Percentiles rank a stretch among this genome's conserved stretches.
Conservation (phyloP, 345 rosid species). For the Boechera stricta region DNA sequence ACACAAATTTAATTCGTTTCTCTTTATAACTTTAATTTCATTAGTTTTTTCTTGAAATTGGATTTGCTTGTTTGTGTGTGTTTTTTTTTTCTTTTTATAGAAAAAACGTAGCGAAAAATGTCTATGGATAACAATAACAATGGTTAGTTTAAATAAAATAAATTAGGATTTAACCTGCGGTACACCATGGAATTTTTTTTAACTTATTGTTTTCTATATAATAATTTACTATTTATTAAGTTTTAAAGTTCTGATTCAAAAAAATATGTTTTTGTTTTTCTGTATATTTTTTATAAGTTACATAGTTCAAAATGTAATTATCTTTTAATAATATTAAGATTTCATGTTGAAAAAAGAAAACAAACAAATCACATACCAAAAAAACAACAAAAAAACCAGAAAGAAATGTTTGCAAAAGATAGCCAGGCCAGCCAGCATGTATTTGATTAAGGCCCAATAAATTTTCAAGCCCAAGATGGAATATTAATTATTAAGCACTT, state of each 20-base stretch:
- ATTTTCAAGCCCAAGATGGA: not conserved
- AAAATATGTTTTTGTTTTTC: too few species aligned
- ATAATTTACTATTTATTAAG: too few species aligned
- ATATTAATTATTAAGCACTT: not conserved
- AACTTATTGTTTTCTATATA: too few species aligned
- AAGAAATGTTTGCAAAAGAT: not conserved
- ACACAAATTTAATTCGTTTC: not conserved
- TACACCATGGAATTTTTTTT: too few species aligned
- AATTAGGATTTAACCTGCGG: too few species aligned
- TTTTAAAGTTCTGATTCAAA: too few species aligned
- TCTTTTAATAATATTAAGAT: too few species aligned
- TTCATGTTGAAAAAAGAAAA: too few species aligned
- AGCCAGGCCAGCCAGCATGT: not conserved
- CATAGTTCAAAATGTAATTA: too few species aligned
- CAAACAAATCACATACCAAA: not conserved
- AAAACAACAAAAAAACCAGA: not conserved
- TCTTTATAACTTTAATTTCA: not conserved
- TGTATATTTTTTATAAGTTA: too few species aligned
- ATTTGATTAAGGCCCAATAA: not conserved
- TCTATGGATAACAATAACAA: too few species aligned
- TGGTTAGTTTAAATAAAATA: too few species aligned
- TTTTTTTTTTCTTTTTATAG: not conserved
- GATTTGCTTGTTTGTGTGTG: not conserved
- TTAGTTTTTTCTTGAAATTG: not conserved
- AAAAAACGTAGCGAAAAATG: not conserved